Base-by-base conservation (phyloP, 495 filamentous ascomycete genomes). In the Penicillium waksmanii region DNA sequence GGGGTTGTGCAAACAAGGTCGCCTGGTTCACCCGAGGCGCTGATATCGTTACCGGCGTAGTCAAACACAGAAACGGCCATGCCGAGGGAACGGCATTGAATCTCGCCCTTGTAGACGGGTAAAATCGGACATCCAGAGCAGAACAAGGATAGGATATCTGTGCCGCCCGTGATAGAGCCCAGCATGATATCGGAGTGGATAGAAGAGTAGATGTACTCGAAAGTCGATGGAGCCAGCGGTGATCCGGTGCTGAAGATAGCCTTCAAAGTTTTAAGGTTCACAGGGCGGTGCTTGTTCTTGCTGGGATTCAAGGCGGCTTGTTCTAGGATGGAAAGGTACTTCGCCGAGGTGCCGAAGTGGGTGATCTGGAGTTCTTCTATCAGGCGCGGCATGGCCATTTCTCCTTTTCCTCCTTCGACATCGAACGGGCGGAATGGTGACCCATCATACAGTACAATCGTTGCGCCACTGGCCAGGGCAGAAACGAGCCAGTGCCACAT, bases 401-500 rank as follows among this genome's bases (percentile, higher is more conserved):
- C 83, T 38, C 84, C 85, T 35, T 75, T 78, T 2, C 81, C 82
- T 6, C 74, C 75, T 64, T 82, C 75, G 4, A 56, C 31, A 52
- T 82, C 82, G 1, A 85, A 72, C 9, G 84, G 84, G 62, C 86
- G 79, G 80, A 96, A 96, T 17, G 93, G 93, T 0, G 90, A 95
- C 33, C 93, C 93, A 60, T 95, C 89, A 72, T 97, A 97, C 3
- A 96, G 81, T 19, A 96, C 83, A 42, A 96, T 80, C 1, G 91
- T 93, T 7, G 89, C 82, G 55, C 92, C 93, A 53, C 83, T 86
- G 11, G 91, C 88, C 9, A 96, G 83, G 0, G 84, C 91, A 5
- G 90, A 93, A 18, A 96, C 85, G 44, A 92, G 85, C 93, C 93
- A 96, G 71, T 96, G 93, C 89, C 92, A 95, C 93, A 96, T 97